A percentile compares a stretch with the other conserved stretches of the same genome.
phyloP scores from a whole-genome alignment of 179 eudicot species.

The Vitellaria paradoxa region DNA sequence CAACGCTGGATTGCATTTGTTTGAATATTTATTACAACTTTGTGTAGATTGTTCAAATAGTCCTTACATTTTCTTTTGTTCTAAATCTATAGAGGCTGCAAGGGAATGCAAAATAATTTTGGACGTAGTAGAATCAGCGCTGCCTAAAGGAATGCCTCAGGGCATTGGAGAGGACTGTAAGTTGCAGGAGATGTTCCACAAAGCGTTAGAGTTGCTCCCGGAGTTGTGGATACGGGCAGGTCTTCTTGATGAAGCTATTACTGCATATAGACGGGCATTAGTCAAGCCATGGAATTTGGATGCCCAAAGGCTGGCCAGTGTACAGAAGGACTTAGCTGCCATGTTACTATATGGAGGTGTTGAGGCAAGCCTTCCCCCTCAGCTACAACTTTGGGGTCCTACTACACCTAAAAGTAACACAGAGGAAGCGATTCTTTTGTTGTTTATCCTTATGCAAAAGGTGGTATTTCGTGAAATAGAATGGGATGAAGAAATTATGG shows the following conservation, averaged over 20 bases:
- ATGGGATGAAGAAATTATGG: slow-evolving; percentile 72
- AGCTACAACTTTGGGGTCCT: slow-evolving; percentile 43
- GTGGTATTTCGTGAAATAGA: slow-evolving; percentile 51
- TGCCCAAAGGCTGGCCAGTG: slow-evolving; percentile 51
- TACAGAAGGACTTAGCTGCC: slow-evolving; percentile 73
- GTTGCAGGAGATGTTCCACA: slow-evolving; percentile 84
- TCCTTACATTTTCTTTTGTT: neutral
- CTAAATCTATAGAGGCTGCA: slow-evolving; percentile 68
- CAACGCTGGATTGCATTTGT: too few species aligned
- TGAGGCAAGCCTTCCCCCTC: slow-evolving; percentile 60
- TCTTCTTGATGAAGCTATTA: slow-evolving; percentile 63
- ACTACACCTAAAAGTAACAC: slow-evolving; percentile 46
- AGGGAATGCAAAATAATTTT: slow-evolving; percentile 67
- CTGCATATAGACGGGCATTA: slow-evolving; percentile 68
- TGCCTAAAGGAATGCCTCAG: slow-evolving; percentile 70
- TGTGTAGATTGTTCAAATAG: neutral
- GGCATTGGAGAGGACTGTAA: slow-evolving; percentile 46
- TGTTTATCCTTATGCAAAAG: slow-evolving; percentile 63
- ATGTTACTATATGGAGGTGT: slow-evolving; percentile 73
- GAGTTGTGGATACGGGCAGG: slow-evolving; percentile 76
- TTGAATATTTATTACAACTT: too few species aligned
- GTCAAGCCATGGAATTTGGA: slow-evolving; percentile 77
- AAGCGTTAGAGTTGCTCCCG: slow-evolving; percentile 83
- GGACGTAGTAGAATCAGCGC: slow-evolving; percentile 78
- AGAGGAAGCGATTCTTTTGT: slow-evolving; percentile 81